Evolutionary conservation across 2,329 filamentous ascomycete genomes (phyloP).

Genomic region (Fusarium burgessii): DNA sequence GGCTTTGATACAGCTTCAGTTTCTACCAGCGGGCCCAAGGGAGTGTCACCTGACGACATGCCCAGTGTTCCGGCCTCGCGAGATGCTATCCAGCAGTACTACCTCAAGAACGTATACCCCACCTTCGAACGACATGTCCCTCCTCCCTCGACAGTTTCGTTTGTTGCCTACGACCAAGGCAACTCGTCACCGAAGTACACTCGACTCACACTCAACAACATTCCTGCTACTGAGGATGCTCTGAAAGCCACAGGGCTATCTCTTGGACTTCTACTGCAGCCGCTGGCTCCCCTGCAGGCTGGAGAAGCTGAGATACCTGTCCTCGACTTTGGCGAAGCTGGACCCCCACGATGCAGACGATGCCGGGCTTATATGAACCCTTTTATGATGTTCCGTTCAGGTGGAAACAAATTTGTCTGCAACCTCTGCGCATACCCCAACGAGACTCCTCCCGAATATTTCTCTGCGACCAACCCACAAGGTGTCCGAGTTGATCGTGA

Average conservation of each 20-base stretch:
- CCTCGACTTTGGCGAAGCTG: conserved; percentile 91
- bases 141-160: conserved; percentile 87
- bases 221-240: conserved; percentile 84
- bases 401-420: conserved; percentile 96
- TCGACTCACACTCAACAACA: conserved; percentile 91
- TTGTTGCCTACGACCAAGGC: conserved; percentile 94
- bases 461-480: conserved; percentile 87
- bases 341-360: conserved; percentile 90
- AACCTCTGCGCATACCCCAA: conserved; percentile 99
- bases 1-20: conserved; percentile 51
- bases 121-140: conserved; percentile 96
- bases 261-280: conserved; percentile 88
- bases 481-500: conserved; percentile 89
- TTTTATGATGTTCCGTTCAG: conserved; percentile 96
- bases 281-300: conserved; percentile 82
- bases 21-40: conserved; percentile 56
- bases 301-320: conserved; percentile 91
- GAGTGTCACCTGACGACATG: conserved; percentile 89
- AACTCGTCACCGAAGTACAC: conserved; percentile 96
- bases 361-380: conserved; percentile 98
- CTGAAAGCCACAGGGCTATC: conserved; percentile 84
- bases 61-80: conserved; percentile 89
- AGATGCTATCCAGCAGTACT: conserved; percentile 85
- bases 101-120: conserved; percentile 88
- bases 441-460: conserved; percentile 92